phyloP scores from a whole-genome alignment of 2,329 filamentous ascomycete species.

The Fonsecaea multimorphosa region DNA sequence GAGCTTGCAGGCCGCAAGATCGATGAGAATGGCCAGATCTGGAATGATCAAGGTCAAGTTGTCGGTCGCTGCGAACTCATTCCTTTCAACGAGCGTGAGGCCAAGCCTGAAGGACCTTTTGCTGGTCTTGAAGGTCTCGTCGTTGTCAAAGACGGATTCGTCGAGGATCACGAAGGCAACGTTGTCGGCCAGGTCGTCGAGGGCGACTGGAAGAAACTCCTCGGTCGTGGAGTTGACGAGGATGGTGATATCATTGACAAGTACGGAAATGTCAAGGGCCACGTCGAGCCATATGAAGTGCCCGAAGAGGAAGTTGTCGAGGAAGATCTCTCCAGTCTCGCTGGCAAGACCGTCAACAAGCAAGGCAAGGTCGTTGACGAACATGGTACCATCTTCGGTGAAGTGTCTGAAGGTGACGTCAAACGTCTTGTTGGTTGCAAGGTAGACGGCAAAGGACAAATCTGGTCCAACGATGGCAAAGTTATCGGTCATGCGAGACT shows the following conservation, averaged over 20 bases:
- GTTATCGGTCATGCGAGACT: slow-evolving; percentile 66
- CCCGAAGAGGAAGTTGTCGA: slow-evolving; percentile 54
- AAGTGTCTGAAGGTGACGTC: slow-evolving; percentile 63
- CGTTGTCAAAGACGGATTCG: slow-evolving; percentile 64
- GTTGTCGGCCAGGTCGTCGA: slow-evolving; percentile 73
- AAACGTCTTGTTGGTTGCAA: slow-evolving; percentile 64
- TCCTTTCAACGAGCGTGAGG: slow-evolving; percentile 62
- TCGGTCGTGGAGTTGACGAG: slow-evolving; percentile 76
- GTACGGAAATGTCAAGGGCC: slow-evolving; percentile 68
- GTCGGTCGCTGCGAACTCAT: slow-evolving; percentile 65
- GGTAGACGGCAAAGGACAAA: slow-evolving; percentile 67
- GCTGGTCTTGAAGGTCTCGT: slow-evolving; percentile 63
- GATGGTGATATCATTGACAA: slow-evolving; percentile 83
- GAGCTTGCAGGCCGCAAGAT: slow-evolving; percentile 63
- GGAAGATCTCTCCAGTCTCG: slow-evolving; percentile 64
- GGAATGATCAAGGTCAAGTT: slow-evolving; percentile 62
- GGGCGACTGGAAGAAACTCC: slow-evolving; percentile 74
- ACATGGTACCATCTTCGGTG: slow-evolving; percentile 64
- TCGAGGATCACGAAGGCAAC: slow-evolving; percentile 78
- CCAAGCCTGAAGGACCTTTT: slow-evolving; percentile 63
- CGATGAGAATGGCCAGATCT: slow-evolving; percentile 62
- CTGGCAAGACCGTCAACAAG: slow-evolving; percentile 69
- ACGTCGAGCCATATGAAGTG: slow-evolving; percentile 62
- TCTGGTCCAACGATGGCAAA: slow-evolving; percentile 68
- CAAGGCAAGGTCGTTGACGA: slow-evolving; percentile 66